A percentile compares a stretch with the other conserved stretches of the same genome.
Conservation (phyloP, 805 yeast genomes). For the Scheffersomyces coipomensis region DNA sequence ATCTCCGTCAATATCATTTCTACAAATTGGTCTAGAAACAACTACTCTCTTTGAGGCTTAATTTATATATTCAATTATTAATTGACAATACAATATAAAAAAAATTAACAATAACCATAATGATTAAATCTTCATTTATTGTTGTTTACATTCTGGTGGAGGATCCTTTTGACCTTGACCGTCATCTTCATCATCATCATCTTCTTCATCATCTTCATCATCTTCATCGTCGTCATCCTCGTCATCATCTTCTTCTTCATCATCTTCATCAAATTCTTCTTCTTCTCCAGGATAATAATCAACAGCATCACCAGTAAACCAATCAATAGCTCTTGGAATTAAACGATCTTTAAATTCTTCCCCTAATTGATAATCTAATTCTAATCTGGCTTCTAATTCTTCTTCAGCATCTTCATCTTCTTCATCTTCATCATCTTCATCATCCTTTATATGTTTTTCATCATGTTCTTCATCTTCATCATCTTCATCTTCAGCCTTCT, state of each 20-base stretch:
- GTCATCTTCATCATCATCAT: slow-evolving; percentile 62
- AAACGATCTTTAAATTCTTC: slow-evolving; percentile 95
- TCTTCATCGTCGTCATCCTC: slow-evolving; percentile 61
- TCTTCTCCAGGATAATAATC: slow-evolving; percentile 62
- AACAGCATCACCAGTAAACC: slow-evolving; percentile 98
- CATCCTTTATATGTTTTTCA: slow-evolving; percentile 47
- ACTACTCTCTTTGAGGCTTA: no score
- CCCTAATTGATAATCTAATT: slow-evolving; percentile 91
- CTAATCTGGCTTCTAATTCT: slow-evolving; percentile 77
- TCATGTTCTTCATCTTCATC: slow-evolving; percentile 46
- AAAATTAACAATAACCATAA: no score
- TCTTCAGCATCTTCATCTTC: slow-evolving; percentile 70
- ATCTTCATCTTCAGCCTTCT: slow-evolving; percentile 43
- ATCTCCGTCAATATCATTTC: no score
- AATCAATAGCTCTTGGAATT: slow-evolving; percentile 94
- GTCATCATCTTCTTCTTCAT: slow-evolving; percentile 59
- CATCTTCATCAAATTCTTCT: slow-evolving; percentile 61
- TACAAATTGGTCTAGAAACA: no score
- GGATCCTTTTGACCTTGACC: slow-evolving; percentile 56
- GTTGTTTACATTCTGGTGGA: slow-evolving; percentile 79
- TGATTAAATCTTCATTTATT: slow-evolving; percentile 34
- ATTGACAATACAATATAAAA: no score
- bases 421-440: slow-evolving; percentile 38
- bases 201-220: slow-evolving; percentile 63
- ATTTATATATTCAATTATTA: no score